Percentiles rank a stretch among this genome's conserved stretches.
These are phyloP conservation scores for Silene uniflora DNA, from an alignment of 148 eudicot species.

Conservation along the genomic window DNA sequence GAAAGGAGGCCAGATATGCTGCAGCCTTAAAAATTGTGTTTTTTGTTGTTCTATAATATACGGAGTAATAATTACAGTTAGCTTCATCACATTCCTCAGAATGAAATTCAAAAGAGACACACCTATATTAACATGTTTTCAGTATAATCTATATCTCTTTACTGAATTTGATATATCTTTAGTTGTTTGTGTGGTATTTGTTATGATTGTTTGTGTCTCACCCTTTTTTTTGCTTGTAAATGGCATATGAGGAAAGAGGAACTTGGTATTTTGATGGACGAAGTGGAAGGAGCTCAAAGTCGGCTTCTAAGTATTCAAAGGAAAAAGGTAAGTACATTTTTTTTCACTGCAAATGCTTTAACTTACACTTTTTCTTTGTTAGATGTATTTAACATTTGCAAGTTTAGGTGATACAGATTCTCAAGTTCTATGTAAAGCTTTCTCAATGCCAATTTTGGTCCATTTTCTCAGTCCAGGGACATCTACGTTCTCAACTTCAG, in stretches of 20 bases:
- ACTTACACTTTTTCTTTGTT: not conserved
- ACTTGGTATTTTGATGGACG: slow-evolving; percentile 90
- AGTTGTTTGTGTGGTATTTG: not conserved
- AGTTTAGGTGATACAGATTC: not conserved
- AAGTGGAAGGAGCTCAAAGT: slow-evolving; percentile 98
- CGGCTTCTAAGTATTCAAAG: slow-evolving; percentile 89
- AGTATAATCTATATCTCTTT: not conserved
- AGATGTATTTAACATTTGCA: not conserved
- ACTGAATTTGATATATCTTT: not conserved
- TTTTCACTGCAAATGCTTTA: slow-evolving; percentile 4
- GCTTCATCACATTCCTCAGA: not conserved
- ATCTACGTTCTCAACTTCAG: too few species aligned
- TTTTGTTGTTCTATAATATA: not conserved
- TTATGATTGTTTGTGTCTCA: slow-evolving; percentile 15
- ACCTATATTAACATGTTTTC: not conserved
- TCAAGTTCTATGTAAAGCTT: too few species aligned
- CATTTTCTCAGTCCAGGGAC: slow-evolving; percentile 47
- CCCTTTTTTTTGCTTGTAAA: slow-evolving; percentile 1
- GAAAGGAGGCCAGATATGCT: not conserved
- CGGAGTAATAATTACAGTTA: not conserved
- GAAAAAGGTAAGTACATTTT: slow-evolving; percentile 58
- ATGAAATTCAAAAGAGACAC: too few species aligned
- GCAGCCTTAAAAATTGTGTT: too few species aligned
- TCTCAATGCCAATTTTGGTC: slow-evolving; percentile 1
- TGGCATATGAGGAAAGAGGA: slow-evolving; percentile 91